Base-by-base conservation (phyloP, 495 filamentous ascomycete genomes). In the Aspergillus kassunensis region DNA sequence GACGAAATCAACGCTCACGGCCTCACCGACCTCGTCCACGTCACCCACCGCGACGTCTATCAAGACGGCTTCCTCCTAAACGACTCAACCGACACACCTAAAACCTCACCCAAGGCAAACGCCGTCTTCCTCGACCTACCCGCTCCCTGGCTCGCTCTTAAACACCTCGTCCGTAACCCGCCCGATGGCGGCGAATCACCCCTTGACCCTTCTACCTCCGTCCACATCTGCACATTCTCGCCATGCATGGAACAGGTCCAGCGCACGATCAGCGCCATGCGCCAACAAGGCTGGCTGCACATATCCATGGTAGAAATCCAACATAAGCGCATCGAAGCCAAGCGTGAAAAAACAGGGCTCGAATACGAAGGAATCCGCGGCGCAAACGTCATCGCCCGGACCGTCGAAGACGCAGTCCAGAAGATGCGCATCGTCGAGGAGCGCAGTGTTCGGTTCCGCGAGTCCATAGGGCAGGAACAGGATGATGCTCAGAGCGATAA, bases 181-280 rank as follows among this genome's bases (percentile, higher is more conserved):
- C 70, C 73, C 3, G 51, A 62, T 11, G 70, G 66, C 2, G 31
- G 46, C 0, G 58, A 64, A 41, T 89, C 88, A 0, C 83, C 90
- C 0, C 77, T 98, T 4, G 82, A 90, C 54, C 82, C 87, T 0
- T 73, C 73, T 5, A 70, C 77, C 23, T 70, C 88, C 2, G 80
- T 82, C 16, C 78, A 90, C 53, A 72, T 98, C 53, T 98, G 93
- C 69, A 92, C 91, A 2, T 98, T 98, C 73, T 91, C 86, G 7
- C 93, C 93, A 0, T 98, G 93, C 66, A 91, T 98, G 59, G 93
- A 98, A 69, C 93, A 98, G 67, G 91, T 91, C 8, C 86, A 86
- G 25, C 79, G 81, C 31, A 97, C 95, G 0, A 82, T 96, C 44
- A 82, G 86, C 35, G 75, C 79, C 1, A 78, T 98, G 62, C 86